Evolutionary conservation across 139 green algal genomes (phyloP).

Genomic region (Prasinococcaceae sp.): DNA sequence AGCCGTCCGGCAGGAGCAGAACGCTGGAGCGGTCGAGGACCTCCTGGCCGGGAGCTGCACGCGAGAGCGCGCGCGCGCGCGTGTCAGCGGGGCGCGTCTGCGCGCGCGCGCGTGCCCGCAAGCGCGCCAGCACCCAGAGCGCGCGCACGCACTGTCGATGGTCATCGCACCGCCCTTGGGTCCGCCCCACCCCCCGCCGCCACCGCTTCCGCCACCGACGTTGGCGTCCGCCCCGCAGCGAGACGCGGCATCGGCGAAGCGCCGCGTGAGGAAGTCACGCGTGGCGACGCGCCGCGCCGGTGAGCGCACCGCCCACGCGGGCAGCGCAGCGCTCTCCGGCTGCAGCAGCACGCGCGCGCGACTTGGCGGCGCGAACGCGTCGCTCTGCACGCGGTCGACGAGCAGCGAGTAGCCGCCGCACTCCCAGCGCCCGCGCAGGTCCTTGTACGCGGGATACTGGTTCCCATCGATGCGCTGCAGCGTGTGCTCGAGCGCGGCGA

Average conservation of each 20-base stretch:
- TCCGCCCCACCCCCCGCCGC: slow-evolving; percentile 34
- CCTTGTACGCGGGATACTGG: slow-evolving; percentile 37
- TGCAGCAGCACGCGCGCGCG: not conserved
- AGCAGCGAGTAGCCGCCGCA: slow-evolving; percentile 26
- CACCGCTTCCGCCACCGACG: too few relatives aligned
- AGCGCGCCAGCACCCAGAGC: not conserved
- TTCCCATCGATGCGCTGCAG: slow-evolving; percentile 33
- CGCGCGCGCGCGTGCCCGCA: too few relatives aligned
- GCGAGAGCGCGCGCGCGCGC: not conserved
- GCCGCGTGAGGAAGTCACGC: slow-evolving; percentile 44
- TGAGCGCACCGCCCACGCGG: not conserved
- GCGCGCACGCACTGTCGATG: slow-evolving; percentile 26
- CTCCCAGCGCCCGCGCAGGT: slow-evolving; percentile 31
- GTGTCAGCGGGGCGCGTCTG: too few relatives aligned
- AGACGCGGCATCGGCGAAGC: slow-evolving; percentile 25
- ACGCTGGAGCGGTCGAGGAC: slow-evolving; percentile 48
- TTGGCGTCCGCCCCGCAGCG: slow-evolving; percentile 22
- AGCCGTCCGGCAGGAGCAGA: slow-evolving; percentile 11
- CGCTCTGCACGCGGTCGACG: slow-evolving; percentile 22
- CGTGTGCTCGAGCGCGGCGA: slow-evolving; percentile 2
- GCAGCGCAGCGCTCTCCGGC: too few relatives aligned
- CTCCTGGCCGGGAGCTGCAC: slow-evolving; percentile 25
- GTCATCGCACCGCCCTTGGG: slow-evolving; percentile 54
- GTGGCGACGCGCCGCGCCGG: slow-evolving; percentile 25
- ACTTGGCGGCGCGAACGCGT: not conserved